Evolutionary conservation across 2,329 filamentous ascomycete species (phyloP).

Genomic region (Pyricularia sp.): DNA sequence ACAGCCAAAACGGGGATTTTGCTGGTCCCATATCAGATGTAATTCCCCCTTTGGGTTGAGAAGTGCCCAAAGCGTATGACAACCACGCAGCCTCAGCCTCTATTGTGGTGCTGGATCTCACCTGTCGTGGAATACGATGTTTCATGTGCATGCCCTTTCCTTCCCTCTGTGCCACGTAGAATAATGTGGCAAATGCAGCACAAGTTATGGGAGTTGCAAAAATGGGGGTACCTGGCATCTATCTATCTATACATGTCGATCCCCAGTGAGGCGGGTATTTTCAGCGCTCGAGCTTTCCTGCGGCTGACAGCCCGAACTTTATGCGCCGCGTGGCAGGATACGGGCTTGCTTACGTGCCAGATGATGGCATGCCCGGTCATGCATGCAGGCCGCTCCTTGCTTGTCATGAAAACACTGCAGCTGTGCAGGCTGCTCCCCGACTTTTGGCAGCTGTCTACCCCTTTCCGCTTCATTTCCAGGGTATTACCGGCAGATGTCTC

Average conservation of each 20-base stretch:
- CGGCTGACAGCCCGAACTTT: background rate
- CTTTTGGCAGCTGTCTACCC: background rate
- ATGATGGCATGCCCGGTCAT: background rate
- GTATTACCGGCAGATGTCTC: too few species aligned
- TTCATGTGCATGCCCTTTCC: background rate
- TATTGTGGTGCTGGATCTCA: background rate
- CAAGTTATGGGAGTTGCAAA: background rate
- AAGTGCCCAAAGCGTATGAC: background rate
- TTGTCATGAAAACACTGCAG: background rate
- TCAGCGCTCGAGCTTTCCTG: background rate
- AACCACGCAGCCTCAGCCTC: background rate
- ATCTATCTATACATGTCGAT: background rate
- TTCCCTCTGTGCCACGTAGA: background rate
- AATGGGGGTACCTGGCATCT: background rate
- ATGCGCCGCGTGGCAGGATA: background rate
- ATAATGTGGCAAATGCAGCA: too few species aligned
- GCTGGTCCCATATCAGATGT: background rate
- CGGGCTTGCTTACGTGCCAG: background rate
- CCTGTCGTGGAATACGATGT: background rate
- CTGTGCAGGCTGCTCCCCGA: background rate
- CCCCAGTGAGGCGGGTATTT: too few species aligned
- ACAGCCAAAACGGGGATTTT: background rate
- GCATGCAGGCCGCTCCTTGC: background rate
- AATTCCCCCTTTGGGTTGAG: background rate
- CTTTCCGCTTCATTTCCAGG: background rate